Conservation (phyloP, 306 rosid species). For the Vicia sativa region DNA sequence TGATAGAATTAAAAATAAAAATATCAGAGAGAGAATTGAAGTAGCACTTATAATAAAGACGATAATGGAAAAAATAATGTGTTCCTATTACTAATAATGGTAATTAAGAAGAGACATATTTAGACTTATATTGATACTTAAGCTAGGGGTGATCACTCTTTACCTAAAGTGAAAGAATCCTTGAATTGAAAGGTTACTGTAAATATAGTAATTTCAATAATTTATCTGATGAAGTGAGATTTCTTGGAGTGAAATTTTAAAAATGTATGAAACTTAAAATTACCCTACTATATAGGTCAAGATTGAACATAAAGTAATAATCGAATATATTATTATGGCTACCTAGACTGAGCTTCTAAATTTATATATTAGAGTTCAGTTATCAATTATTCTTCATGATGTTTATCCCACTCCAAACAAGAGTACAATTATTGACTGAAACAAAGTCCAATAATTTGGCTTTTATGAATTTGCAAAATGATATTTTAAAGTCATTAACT, state of each 20-base stretch:
- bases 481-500: not conserved
- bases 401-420: conserved; percentile 6
- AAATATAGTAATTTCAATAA: not conserved
- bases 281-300: conserved; percentile 15
- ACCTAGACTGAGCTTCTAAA: conserved; percentile 23
- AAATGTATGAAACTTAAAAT: conserved; percentile 22
- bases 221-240: conserved; percentile 14
- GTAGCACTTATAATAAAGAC: too few species aligned
- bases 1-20: too few species aligned
- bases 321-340: not conserved
- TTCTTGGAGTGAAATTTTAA: conserved; percentile 10
- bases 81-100: conserved; percentile 6
- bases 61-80: not conserved
- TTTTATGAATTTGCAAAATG: not conserved
- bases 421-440: not conserved
- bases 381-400: conserved; percentile 2
- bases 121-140: conserved; percentile 3
- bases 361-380: conserved; percentile 10
- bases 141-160: not conserved
- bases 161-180: not conserved
- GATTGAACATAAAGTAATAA: conserved; percentile 9
- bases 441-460: not conserved
- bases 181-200: conserved; percentile 23
- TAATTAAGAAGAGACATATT: conserved; percentile 18
- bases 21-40: too few species aligned